Conservation (phyloP, 169 alveolate genomes). For the Cryptosporidium ubiquitum region DNA sequence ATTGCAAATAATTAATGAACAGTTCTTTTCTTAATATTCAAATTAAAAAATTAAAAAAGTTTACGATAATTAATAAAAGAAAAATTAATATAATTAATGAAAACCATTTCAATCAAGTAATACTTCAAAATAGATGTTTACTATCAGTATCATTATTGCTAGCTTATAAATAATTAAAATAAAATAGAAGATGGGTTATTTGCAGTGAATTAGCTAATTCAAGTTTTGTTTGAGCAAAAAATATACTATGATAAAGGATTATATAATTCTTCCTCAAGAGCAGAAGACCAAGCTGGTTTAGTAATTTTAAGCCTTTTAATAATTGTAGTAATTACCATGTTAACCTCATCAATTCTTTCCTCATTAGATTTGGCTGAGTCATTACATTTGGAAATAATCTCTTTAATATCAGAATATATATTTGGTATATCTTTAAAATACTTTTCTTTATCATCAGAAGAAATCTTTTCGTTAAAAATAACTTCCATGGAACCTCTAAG, state of each 20-base stretch:
- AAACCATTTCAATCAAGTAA: no score
- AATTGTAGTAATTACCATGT: constrained; percentile 49
- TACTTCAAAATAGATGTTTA: no score
- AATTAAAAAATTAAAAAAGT: no score
- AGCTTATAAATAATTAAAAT: no score
- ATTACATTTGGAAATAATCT: constrained; percentile 20
- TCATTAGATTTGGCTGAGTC: not conserved
- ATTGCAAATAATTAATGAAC: not conserved
- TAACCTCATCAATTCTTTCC: constrained; percentile 28
- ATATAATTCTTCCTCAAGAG: not conserved
- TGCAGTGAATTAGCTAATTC: no score
- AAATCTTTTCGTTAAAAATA: constrained; percentile 33
- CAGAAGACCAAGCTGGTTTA: constrained; percentile 12
- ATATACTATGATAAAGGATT: not conserved
- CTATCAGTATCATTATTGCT: not conserved
- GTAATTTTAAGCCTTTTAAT: constrained; percentile 28
- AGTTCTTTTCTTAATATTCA: no score
- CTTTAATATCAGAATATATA: constrained; percentile 27
- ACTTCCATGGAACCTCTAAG: constrained; percentile 60
- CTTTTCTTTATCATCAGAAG: constrained; percentile 31
- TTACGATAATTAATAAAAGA: no score
- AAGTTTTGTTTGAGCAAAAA: not conserved
- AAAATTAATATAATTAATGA: not conserved
- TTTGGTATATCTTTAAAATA: constrained; percentile 64
- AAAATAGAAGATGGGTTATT: not conserved